Evolutionary conservation across 164 flowering plant species (phyloP).

Genomic region (Tinospora cordifolia): DNA sequence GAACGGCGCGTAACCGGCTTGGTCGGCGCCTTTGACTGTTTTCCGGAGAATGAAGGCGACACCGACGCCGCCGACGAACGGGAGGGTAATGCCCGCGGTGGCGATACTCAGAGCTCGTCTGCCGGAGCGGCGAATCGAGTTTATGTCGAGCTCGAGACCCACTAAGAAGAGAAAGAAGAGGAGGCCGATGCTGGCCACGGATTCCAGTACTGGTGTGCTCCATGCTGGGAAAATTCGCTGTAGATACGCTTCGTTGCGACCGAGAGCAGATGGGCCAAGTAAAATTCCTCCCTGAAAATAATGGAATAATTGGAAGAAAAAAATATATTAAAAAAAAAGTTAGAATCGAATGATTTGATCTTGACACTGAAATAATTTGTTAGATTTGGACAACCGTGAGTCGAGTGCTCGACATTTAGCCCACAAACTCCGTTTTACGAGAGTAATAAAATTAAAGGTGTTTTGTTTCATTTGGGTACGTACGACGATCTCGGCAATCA

Average conservation of each 20-base stretch:
- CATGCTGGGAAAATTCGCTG: slow-evolving; percentile 41
- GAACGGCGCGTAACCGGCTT: slow-evolving; percentile 30
- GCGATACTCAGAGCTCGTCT: slow-evolving; percentile 40
- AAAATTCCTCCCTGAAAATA: slow-evolving; percentile 55
- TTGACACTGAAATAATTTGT: no score
- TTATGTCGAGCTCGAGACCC: slow-evolving; percentile 52
- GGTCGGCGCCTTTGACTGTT: slow-evolving; percentile 26
- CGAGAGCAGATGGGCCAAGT: slow-evolving; percentile 58
- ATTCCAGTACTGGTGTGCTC: slow-evolving; percentile 47
- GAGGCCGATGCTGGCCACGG: slow-evolving; percentile 53
- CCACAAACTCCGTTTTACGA: neutral
- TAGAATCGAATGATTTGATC: neutral
- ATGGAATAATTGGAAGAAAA: neutral
- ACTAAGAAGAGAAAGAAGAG: slow-evolving; percentile 60
- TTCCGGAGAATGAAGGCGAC: slow-evolving; percentile 33
- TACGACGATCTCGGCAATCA: slow-evolving; percentile 77
- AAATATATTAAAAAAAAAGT: neutral
- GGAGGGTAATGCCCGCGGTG: slow-evolving; percentile 42
- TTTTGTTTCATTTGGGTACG: neutral
- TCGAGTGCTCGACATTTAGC: neutral
- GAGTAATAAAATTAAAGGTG: no score
- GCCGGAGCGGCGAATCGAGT: slow-evolving; percentile 43
- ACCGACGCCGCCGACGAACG: slow-evolving; percentile 43
- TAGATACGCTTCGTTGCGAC: slow-evolving; percentile 37
- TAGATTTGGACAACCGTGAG: no score